Base-by-base conservation (phyloP, 441 rosid species). In the Melastoma candidum region DNA sequence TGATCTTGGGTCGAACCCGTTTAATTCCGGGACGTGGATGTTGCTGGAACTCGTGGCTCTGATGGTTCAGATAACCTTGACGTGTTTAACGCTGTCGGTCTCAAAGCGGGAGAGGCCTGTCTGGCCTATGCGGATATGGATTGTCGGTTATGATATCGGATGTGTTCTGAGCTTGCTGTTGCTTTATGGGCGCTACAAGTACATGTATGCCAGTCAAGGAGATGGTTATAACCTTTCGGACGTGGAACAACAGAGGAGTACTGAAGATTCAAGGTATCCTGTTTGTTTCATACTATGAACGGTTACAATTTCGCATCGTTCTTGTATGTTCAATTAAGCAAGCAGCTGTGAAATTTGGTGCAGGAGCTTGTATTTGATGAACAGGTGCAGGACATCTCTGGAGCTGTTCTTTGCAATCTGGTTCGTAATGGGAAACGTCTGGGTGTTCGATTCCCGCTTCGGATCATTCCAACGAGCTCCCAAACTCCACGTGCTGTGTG, bases 81-180 rank as follows among this genome's bases (percentile, higher is more conserved):
- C 68, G 61, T 70, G 86, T 5, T 72, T 86, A 69, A 84, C 95
- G 1, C 49, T 92, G 60, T 73, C 81, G 25, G 51, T 88, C 56
- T 84, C 97, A 0, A 71, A 79, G 68, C 61, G 49, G 51, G 98
- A 92, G 69, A 89, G 58, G 50, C 90, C 98, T 2, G 72, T 84
- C 67, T 88, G 97, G 98, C 97, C 95, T 22, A 77, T 88, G 74
- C 73, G 98, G 68, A 68, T 88, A 56, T 92, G 97, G 98, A 79
- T 92, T 50, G 70, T 71, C 14, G 92, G 92, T 3, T 92, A 92
- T 50, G 94, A 86, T 60, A 67, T 88, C 39, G 98, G 97, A 4
- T 85, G 92, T 60, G 63, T 74, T 46, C 90, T 92, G 17, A 88
- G 71, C 65, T 56, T 88, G 66, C 66, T 88, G 68, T 68, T 86